Percentiles rank a stretch among this genome's conserved stretches.
Conservation (phyloP, 257 asterid species). For the Primulina eburnea region DNA sequence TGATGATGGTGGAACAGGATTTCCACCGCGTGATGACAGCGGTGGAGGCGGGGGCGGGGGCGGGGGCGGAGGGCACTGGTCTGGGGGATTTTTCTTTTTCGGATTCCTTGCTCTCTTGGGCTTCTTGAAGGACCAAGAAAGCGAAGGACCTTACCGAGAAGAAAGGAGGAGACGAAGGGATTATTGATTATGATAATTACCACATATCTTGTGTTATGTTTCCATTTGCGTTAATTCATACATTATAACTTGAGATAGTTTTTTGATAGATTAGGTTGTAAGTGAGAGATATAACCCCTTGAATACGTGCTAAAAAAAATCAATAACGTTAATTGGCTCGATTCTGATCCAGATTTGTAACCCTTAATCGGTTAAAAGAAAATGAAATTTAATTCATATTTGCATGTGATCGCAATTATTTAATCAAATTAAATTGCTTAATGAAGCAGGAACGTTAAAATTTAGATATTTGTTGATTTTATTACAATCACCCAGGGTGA, state of each 20-base stretch:
- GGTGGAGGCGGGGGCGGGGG: slow-evolving; percentile 89
- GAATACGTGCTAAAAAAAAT: too few relatives aligned
- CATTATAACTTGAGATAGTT: too few relatives aligned
- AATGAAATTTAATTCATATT: too few relatives aligned
- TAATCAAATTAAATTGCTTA: too few relatives aligned
- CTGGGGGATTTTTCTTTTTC: slow-evolving; percentile 87
- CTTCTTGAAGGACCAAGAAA: slow-evolving; percentile 65
- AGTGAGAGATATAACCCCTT: background rate
- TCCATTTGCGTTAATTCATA: too few relatives aligned
- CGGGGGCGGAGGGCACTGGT: slow-evolving; percentile 77
- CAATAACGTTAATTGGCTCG: too few relatives aligned
- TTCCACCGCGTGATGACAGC: slow-evolving; percentile 85
- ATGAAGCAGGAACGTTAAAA: too few relatives aligned
- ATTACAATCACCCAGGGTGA: too few relatives aligned
- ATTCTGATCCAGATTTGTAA: background rate
- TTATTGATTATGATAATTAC: background rate
- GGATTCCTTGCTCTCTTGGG: slow-evolving; percentile 76
- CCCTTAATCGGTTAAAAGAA: background rate
- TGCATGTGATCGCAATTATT: background rate
- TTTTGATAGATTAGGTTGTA: too few relatives aligned
- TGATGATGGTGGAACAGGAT: slow-evolving; percentile 86
- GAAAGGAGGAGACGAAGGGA: slow-evolving; percentile 41
- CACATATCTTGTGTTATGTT: background rate
- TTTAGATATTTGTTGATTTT: too few relatives aligned
- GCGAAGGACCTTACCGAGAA: slow-evolving; percentile 50